Conservation (phyloP, 164 flowering plant genomes). For the Buxus sempervirens region DNA sequence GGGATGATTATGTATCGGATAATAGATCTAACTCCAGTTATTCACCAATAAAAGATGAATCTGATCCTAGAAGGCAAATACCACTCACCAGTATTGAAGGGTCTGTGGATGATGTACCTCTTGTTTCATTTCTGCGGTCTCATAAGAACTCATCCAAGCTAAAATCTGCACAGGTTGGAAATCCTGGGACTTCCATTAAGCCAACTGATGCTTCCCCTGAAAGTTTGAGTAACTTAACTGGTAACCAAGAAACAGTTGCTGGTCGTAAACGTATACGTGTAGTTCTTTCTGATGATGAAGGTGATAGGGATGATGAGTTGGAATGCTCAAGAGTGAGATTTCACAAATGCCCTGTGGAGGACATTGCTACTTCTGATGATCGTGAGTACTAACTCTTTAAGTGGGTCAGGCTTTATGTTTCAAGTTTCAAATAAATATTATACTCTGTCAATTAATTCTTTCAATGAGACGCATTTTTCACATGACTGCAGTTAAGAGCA, state of each 20-base stretch:
- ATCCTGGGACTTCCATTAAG: constrained; percentile 10
- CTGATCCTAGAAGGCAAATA: constrained; percentile 21
- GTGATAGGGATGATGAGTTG: constrained; percentile 34
- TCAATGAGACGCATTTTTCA: constrained; percentile 10
- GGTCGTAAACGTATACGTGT: constrained; percentile 76
- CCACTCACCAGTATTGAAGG: constrained; percentile 27
- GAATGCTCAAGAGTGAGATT: constrained; percentile 24
- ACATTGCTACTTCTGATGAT: constrained; percentile 51
- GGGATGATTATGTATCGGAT: constrained; percentile 35
- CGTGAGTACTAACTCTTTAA: constrained; percentile 34
- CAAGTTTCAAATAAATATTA: not conserved
- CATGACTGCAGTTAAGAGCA: constrained; percentile 34
- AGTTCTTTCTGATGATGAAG: constrained; percentile 90
- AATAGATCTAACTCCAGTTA: constrained; percentile 26
- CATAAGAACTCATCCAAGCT: constrained; percentile 24
- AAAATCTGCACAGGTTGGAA: constrained; percentile 20
- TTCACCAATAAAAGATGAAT: constrained; percentile 30
- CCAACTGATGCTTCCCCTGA: constrained; percentile 25
- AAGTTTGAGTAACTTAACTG: constrained; percentile 32
- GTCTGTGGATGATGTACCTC: constrained; percentile 47
- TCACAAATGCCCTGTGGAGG: constrained; percentile 25
- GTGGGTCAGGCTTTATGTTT: constrained; percentile 15
- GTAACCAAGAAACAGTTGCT: constrained; percentile 38
- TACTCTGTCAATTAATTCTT: not conserved
- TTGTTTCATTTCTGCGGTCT: constrained; percentile 40